Evolutionary conservation across 2,329 filamentous ascomycete genomes (phyloP).

Genomic region (Septoria linicola): DNA sequence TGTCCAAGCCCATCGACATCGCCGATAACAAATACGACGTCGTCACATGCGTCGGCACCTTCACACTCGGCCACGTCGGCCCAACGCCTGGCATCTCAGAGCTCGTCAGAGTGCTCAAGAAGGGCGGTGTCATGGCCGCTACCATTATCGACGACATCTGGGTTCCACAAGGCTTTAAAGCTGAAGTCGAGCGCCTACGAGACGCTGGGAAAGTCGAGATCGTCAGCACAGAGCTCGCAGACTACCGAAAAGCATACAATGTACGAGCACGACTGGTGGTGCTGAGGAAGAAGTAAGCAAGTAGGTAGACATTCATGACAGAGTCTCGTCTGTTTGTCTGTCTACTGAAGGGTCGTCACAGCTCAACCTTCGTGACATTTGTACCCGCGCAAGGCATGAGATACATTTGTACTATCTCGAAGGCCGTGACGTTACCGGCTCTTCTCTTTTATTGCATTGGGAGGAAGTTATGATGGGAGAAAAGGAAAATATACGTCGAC

Average conservation of each 20-base stretch:
- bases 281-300: conserved; percentile 26
- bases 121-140: conserved; percentile 51
- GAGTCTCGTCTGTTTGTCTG: background rate
- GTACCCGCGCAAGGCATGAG: background rate
- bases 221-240: conserved; percentile 35
- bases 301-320: no score
- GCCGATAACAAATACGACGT: conserved; percentile 50
- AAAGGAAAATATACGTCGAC: no score
- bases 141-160: conserved; percentile 55
- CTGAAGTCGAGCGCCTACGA: conserved; percentile 44
- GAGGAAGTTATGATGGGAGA: no score
- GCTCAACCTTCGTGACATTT: conserved; percentile 8
- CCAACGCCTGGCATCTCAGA: conserved; percentile 51
- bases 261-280: conserved; percentile 29
- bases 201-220: conserved; percentile 40
- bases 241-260: conserved; percentile 34
- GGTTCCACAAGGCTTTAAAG: conserved; percentile 50
- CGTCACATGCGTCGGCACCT: conserved; percentile 55
- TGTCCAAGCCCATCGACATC: conserved; percentile 47
- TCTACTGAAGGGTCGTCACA: conserved; percentile 1
- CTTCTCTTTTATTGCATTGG: no score
- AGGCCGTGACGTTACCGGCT: no score
- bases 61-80: conserved; percentile 57
- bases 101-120: conserved; percentile 51
- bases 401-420: no score